Base-by-base conservation (phyloP, 305 asterid species). In the Fraxinus velutina region DNA sequence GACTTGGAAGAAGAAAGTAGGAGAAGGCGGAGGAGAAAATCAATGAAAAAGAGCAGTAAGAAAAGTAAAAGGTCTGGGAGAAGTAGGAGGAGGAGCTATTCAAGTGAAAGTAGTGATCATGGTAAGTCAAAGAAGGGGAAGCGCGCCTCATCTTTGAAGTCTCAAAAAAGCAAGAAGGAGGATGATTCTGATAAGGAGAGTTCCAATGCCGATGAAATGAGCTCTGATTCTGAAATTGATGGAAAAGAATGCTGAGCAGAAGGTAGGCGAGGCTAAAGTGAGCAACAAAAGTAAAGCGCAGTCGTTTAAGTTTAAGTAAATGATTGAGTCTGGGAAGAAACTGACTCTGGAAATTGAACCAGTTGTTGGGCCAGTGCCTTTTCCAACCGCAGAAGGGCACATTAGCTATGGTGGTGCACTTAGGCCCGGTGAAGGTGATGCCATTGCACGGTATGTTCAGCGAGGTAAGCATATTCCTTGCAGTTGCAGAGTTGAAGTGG, bases 361-460 rank as follows among this genome's bases (percentile, higher is more conserved):
- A 4, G 80, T 82, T 60, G 95, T 94, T 75, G 99, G 99, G 34
- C 98, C 97, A 44, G 93, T 96, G 98, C 99, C 98, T 34, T 86
- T 96, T 87, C 97, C 98, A 0, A 90, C 88, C 70, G 96, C 98
- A 17, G 98, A 96, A 88, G 98, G 98, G 10, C 98, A 93, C 86
- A 93, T 96, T 55, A 93, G 97, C 87, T 96, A 96, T 85, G 99
- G 99, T 85, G 98, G 98, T 66, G 99, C 99, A 8, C 98, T 96
- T 73, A 90, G 98, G 91, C 99, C 99, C 0, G 98, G 99, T 84
- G 99, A 96, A 92, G 99, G 98, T 88, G 99, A 96, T 90, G 98
- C 99, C 75, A 96, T 94, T 86, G 99, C 99, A 0, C 98, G 92
- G 85, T 96, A 93, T 75, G 98, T 96, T 85, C 98, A 96, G 89